These are phyloP conservation scores for Phellopilus nigrolimitatus DNA, from an alignment of 1,284 basidiomycete genomes.

Conservation along the genomic window DNA sequence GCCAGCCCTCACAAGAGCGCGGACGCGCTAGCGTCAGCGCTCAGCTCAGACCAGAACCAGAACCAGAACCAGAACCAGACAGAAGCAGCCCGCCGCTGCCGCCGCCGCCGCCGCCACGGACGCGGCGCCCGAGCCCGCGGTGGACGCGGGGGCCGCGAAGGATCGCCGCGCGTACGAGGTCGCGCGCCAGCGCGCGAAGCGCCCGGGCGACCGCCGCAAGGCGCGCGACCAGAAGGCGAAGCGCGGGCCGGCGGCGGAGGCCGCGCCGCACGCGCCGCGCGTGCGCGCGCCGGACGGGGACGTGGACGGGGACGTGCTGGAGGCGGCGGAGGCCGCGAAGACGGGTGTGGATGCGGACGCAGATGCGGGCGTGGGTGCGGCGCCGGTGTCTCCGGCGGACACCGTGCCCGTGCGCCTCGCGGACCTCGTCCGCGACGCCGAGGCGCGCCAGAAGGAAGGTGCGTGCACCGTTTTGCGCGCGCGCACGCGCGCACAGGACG, in stretches of 20 bases:
- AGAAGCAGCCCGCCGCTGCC: too few species aligned
- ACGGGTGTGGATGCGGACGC: background rate
- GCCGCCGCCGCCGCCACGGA: too few species aligned
- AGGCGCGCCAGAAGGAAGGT: conserved; percentile 19
- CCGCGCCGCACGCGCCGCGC: background rate
- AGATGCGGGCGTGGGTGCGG: background rate
- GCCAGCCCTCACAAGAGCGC: too few species aligned
- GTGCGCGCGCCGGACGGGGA: background rate
- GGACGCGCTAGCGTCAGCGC: too few species aligned
- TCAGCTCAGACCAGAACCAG: too few species aligned
- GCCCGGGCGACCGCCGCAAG: conserved; percentile 15
- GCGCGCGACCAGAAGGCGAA: conserved; percentile 12
- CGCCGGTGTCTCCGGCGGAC: too few species aligned
- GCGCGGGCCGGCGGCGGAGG: background rate
- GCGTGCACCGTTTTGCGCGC: background rate
- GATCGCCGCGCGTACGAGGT: conserved; percentile 16
- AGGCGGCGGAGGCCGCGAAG: background rate
- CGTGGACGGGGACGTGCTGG: background rate
- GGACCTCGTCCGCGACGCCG: conserved; percentile 12
- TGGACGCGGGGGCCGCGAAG: conserved; percentile 4
- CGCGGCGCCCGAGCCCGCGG: too few species aligned
- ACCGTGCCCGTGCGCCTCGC: conserved; percentile 7
- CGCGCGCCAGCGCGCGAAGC: conserved; percentile 8
- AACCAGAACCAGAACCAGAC: too few species aligned
- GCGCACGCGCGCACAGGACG: background rate